Base-by-base conservation (phyloP, 1,284 basidiomycete species). In the Inonotus hispidus region DNA sequence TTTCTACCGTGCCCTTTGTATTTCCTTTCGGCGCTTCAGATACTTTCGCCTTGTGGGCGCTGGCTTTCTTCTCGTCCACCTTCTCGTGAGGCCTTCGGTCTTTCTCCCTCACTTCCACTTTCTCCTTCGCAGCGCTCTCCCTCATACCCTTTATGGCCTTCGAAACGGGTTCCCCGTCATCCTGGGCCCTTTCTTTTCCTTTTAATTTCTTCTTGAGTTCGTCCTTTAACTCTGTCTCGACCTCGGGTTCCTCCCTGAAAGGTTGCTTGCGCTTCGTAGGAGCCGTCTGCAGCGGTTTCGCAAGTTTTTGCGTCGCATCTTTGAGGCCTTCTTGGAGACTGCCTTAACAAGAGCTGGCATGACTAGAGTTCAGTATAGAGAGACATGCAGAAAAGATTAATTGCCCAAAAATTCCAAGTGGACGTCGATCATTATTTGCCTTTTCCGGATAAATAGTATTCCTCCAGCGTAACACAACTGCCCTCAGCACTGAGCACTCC, bases 181-280 rank as follows among this genome's bases (percentile, higher is more conserved):
- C 56, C 52, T 27, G 4, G 16, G 2, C 47, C 47, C 16, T 49
- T 47, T 49, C 56, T 21, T 57, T 47, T 23, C 29, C 43, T 23
- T 47, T 45, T 0, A 25, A 10, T 14, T 32, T 45, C 16, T 43
- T 57, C n/a, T 47, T 45, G 19, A 16, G 14, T 19, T 46, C 27
- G n/a, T 14, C 27, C 56, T 23, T 27, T 19, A 0, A 41, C 16
- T 53, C 37, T 32, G 29, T 29, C 52, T 2, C 52, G 7, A 3
- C 32, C 19, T 38, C 64, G 45, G 10, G 16, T 19, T 47, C 64
- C 45, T 68, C 67, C 39, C 67, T 63, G 37, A 54, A 58, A 21
- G 25, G 52, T 41, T 50, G 43, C 35, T 56, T 47, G 21, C 39
- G 21, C 25, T 61, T 61, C 16, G 37, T 35, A 35, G 29, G 25